Percentiles rank a stretch among this genome's conserved stretches.
Evolutionary conservation across 2,329 filamentous ascomycete genomes (phyloP).

Genomic region (Biscogniauxia sp.): DNA sequence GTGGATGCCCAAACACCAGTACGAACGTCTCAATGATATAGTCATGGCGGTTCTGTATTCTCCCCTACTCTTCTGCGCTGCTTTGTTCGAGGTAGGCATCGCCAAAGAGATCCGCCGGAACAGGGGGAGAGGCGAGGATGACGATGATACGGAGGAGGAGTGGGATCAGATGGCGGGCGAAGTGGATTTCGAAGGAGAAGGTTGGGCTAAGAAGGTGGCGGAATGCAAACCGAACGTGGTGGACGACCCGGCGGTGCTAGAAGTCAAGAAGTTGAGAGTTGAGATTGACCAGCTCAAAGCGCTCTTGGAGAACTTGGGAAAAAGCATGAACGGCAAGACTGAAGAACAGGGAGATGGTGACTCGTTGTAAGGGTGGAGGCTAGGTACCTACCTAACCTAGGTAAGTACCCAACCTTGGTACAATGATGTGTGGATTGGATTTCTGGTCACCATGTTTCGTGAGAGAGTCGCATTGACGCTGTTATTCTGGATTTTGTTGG

Average conservation of each 20-base stretch:
- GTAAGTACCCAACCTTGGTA: too few species aligned
- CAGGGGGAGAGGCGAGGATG: slow-evolving; percentile 75
- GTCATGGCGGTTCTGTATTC: slow-evolving; percentile 87
- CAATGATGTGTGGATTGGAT: too few species aligned
- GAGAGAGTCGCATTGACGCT: too few species aligned
- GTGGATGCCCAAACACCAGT: slow-evolving; percentile 78
- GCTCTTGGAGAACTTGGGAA: slow-evolving; percentile 37
- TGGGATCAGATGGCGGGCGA: slow-evolving; percentile 81
- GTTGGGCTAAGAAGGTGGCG: slow-evolving; percentile 79
- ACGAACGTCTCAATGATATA: slow-evolving; percentile 80
- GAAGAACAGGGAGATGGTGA: slow-evolving; percentile 17
- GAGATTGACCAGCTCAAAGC: slow-evolving; percentile 59
- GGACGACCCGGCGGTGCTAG: slow-evolving; percentile 71
- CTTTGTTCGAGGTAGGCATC: slow-evolving; percentile 64
- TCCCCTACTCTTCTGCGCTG: slow-evolving; percentile 76
- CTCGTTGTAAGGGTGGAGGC: slow-evolving; percentile 9
- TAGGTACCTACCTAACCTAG: too few species aligned
- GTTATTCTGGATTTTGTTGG: too few species aligned
- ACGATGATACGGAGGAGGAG: slow-evolving; percentile 85
- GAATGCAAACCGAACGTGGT: slow-evolving; percentile 78
- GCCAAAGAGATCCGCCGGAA: slow-evolving; percentile 70
- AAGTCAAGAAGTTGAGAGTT: slow-evolving; percentile 57
- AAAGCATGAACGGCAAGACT: slow-evolving; percentile 10
- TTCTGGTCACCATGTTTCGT: too few species aligned
- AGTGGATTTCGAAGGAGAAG: slow-evolving; percentile 77